Base-by-base conservation (phyloP, 2,329 filamentous ascomycete genomes). In the Venturia aucupariae region DNA sequence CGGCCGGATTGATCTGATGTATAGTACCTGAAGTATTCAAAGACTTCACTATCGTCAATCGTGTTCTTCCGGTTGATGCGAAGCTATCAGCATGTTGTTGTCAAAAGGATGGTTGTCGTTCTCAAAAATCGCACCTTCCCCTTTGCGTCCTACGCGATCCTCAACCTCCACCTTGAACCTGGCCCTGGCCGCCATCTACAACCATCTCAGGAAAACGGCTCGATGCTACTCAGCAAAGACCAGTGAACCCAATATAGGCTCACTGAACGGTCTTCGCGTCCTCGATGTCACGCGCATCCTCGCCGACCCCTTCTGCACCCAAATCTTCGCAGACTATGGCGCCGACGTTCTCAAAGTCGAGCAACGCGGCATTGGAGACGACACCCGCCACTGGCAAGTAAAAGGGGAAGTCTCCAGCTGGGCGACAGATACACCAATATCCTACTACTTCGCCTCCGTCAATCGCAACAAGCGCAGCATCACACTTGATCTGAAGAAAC, bases 381-480 rank as follows among this genome's bases (percentile, higher is more conserved):
- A 75, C 60, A 74, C 73, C 17, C 68, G 72, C 27, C 68, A 71
- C 10, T 75, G 73, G 74, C 68, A 68, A 62, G 69, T 69, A 5
- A 64, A 66, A 35, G 72, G 67, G 6, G 73, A 75, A 66, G 67
- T 68, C 5, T 60, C 67, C 39, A 67, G 73, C 4, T 68, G 68
- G 66, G 67, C 69, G 4, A 73, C 72, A 69, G 72, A 66, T 60
- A 48, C 66, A 17, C 70, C 74, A 11, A 78, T 76, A 54, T 79
- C 77, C 1, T 71, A 73, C 51, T 80, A 79, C 67, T 80, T 79
- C 68, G 73, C 73, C 5, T 72, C 75, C 1, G 71, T 80, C 30
- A 80, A 80, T 51, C 73, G 78, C 13, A 80, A 80, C 65, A 80
- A 80, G 66, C 70, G 73, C 10, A 78, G 75, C 10, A 69, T 80